phyloP scores from a whole-genome alignment of 768 basidiomycete genomes.

The Suillus occidentalis region DNA sequence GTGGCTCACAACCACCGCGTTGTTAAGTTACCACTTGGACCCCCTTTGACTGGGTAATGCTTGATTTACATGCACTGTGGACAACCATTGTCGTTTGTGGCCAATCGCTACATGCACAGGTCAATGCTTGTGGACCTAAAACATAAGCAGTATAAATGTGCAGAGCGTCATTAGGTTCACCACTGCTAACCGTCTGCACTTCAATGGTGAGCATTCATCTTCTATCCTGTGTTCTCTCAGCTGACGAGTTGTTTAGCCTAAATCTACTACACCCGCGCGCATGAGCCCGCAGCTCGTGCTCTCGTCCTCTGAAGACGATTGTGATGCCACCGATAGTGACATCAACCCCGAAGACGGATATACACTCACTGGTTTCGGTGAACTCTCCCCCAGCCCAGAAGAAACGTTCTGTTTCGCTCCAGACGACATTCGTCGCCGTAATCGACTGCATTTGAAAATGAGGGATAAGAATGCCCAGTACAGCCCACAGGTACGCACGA shows the following conservation, averaged over 20 bases:
- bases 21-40: too few species aligned
- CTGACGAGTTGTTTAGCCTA: background rate
- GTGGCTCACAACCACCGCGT: background rate
- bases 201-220: background rate
- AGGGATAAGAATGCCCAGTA: background rate
- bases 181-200: too few species aligned
- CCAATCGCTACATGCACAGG: background rate
- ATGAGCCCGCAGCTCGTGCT: background rate
- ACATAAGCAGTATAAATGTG: background rate
- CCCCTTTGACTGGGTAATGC: background rate
- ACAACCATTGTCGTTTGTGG: background rate
- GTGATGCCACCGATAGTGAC: background rate
- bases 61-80: background rate
- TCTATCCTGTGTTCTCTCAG: background rate
- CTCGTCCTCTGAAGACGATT: background rate
- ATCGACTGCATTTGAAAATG: conserved; percentile 25
- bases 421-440: background rate
- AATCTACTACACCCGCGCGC: background rate
- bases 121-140: background rate
- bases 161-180: background rate
- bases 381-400: conserved; percentile 42
- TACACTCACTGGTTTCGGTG: conserved; percentile 45
- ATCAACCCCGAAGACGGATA: conserved; percentile 35
- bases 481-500: background rate
- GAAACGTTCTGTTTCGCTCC: conserved; percentile 31